These are phyloP conservation scores for Przewalskia tangutica DNA, from an alignment of 257 asterid species.

Conservation along the genomic window DNA sequence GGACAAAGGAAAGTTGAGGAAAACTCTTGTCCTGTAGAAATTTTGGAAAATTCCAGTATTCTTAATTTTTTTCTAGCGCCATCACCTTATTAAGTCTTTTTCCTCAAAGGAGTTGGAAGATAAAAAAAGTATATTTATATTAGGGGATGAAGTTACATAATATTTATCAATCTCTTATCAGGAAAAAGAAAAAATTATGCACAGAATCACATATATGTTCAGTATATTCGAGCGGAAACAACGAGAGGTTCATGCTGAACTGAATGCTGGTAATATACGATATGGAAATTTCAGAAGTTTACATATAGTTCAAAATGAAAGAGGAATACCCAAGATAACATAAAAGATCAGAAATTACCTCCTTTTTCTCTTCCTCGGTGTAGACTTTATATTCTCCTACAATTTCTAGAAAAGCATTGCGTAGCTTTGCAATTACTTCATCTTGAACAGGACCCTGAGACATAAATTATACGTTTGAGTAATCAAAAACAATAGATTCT, in stretches of 20 bases:
- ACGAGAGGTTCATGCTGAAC: background rate
- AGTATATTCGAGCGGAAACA: background rate
- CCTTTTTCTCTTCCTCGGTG: conserved; percentile 73
- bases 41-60: background rate
- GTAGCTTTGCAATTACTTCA: conserved; percentile 76
- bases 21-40: background rate
- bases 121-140: background rate
- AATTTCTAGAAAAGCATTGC: conserved; percentile 72
- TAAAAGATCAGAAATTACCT: conserved; percentile 32
- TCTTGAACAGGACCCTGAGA: conserved; percentile 91
- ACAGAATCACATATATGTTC: background rate
- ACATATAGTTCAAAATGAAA: background rate
- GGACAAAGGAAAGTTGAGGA: background rate
- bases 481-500: background rate
- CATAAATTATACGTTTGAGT: background rate
- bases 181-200: background rate
- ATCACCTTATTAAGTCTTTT: background rate
- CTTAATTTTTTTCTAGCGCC: background rate
- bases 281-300: background rate
- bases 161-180: background rate
- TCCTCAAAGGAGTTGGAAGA: background rate
- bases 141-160: background rate
- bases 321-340: background rate
- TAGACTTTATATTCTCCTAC: conserved; percentile 71
- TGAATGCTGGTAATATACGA: background rate